Percentiles rank a stretch among this genome's conserved stretches.
Conservation (phyloP, 2,329 filamentous ascomycete genomes). For the Colletotrichum abscissum region DNA sequence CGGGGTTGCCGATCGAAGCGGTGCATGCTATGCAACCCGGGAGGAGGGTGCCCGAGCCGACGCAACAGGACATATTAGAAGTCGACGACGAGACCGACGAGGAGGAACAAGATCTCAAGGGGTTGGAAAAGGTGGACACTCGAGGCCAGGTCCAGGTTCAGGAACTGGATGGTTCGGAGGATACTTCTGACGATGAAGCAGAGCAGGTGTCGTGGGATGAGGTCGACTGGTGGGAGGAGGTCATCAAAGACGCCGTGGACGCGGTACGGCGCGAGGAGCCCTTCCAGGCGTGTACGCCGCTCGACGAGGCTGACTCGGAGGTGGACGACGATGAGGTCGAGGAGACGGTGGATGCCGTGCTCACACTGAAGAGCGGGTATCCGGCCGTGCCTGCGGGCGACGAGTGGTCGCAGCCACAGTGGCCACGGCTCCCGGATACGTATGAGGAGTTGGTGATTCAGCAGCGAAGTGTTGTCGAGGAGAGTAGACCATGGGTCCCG, state of each 20-base stretch:
- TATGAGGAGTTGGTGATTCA: conserved; percentile 35
- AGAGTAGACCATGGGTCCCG: conserved; percentile 10
- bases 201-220: conserved; percentile 20
- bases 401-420: conserved; percentile 35
- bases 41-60: not conserved
- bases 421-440: conserved; percentile 29
- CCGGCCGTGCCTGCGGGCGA: conserved; percentile 25
- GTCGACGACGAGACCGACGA: not conserved
- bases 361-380: conserved; percentile 23
- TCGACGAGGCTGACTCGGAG: conserved; percentile 34
- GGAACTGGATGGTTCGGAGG: not conserved
- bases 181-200: not conserved
- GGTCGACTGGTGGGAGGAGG: conserved; percentile 31
- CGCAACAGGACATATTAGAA: conserved; percentile 1
- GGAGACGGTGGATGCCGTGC: conserved; percentile 32
- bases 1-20: conserved; percentile 15
- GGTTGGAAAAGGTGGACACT: not conserved
- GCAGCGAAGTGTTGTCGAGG: conserved; percentile 20
- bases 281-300: conserved; percentile 24
- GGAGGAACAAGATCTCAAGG: not conserved
- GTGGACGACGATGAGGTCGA: conserved; percentile 30
- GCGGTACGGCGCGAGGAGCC: conserved; percentile 25
- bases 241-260: conserved; percentile 34
- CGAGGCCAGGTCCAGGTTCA: conserved; percentile 2
- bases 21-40: conserved; percentile 24